phyloP scores from a whole-genome alignment of 2,329 filamentous ascomycete species.

The Phaeosphaeriaceae sp. region DNA sequence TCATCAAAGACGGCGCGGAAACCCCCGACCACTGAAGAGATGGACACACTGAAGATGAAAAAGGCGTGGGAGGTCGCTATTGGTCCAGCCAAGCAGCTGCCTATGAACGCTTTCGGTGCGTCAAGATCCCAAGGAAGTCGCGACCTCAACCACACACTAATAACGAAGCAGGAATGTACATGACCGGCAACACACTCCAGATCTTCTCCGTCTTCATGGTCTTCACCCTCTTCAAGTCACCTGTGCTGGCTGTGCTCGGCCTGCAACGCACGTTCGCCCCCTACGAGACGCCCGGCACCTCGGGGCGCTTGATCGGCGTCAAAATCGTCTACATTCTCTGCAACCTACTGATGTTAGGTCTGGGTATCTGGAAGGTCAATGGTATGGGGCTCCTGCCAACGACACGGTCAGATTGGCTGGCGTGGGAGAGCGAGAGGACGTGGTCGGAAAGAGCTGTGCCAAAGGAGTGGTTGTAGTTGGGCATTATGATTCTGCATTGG shows the following conservation, averaged over 20 bases:
- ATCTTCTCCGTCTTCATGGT: constrained; percentile 99
- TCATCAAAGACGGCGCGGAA: constrained; percentile 61
- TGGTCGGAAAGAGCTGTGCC: constrained; percentile 48
- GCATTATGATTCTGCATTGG: neutral
- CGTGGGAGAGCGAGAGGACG: constrained; percentile 81
- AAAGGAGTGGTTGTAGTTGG: constrained; percentile 39
- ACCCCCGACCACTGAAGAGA: constrained; percentile 79
- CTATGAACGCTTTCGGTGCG: constrained; percentile 93
- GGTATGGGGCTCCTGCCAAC: constrained; percentile 96
- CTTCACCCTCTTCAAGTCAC: constrained; percentile 98
- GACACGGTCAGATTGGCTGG: constrained; percentile 95
- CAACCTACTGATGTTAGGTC: constrained; percentile 80
- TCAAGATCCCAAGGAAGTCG: neutral
- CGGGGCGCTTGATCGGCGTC: constrained; percentile 75
- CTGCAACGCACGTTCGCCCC: constrained; percentile 90
- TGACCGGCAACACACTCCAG: constrained; percentile 97
- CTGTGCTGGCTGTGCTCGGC: constrained; percentile 80
- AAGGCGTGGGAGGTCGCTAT: constrained; percentile 98
- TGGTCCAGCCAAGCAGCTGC: constrained; percentile 88
- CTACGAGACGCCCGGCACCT: constrained; percentile 84
- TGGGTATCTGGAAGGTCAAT: constrained; percentile 97
- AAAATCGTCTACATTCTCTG: constrained; percentile 89
- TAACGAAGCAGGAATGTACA: constrained; percentile 77
- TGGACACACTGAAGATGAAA: constrained; percentile 95
- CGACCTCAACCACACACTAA: constrained; percentile 1